A percentile compares a stretch with the other conserved stretches of the same genome.
Conservation (phyloP, 2,329 filamentous ascomycete species). For the Aspergillus sclerotialis region DNA sequence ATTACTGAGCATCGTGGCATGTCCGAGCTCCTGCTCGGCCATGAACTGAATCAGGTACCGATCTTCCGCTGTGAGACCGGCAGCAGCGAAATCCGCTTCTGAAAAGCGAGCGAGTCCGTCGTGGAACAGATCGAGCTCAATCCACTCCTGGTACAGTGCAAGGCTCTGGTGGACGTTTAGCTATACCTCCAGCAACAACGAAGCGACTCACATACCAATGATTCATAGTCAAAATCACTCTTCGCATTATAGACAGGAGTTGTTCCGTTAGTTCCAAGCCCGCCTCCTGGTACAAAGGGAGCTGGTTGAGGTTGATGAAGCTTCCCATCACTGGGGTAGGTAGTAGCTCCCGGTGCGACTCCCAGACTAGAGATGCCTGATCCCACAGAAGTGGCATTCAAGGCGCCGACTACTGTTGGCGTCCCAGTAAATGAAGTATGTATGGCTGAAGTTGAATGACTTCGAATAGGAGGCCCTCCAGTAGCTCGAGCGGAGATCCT, state of each 20-base stretch:
- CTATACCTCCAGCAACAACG: too few species aligned
- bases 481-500: constrained; percentile 5
- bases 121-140: constrained; percentile 77
- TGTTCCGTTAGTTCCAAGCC: constrained; percentile 70
- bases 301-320: constrained; percentile 62
- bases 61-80: constrained; percentile 63
- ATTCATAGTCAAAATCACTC: constrained; percentile 79
- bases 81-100: constrained; percentile 60
- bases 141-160: constrained; percentile 75
- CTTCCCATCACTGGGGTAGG: constrained; percentile 64
- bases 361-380: constrained; percentile 53
- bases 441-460: constrained; percentile 47
- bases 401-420: constrained; percentile 62
- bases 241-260: constrained; percentile 68
- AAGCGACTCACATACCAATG: constrained; percentile 52
- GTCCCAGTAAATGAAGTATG: constrained; percentile 64
- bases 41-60: constrained; percentile 68
- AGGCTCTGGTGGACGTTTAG: constrained; percentile 42
- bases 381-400: constrained; percentile 45
- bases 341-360: constrained; percentile 55
- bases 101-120: constrained; percentile 65
- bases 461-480: constrained; percentile 34
- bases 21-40: constrained; percentile 69
- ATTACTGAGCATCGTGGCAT: constrained; percentile 69
- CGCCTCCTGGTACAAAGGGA: constrained; percentile 66